Conservation (phyloP, 1,284 basidiomycete species). For the Puccinia triticina region DNA sequence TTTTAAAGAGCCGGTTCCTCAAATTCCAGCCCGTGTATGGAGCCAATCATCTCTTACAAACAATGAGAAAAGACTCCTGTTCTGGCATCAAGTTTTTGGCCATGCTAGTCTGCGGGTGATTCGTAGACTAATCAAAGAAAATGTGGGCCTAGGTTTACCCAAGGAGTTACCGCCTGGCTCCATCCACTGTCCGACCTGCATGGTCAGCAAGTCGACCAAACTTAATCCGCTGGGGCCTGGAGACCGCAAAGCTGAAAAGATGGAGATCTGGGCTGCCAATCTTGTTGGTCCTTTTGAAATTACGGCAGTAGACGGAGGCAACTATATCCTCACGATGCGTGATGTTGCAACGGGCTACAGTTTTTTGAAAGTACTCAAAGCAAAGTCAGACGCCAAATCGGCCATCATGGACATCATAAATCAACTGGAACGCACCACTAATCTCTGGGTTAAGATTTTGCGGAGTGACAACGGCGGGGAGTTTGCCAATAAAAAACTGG, state of each 20-base stretch:
- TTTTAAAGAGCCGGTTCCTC: background rate
- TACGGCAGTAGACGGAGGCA: background rate
- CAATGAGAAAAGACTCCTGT: background rate
- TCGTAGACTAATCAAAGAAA: background rate
- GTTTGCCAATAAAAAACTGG: background rate
- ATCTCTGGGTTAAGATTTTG: background rate
- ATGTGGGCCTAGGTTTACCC: background rate
- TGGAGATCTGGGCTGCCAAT: slow-evolving; percentile 9
- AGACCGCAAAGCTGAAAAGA: background rate
- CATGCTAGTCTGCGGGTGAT: background rate
- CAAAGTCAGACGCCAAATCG: background rate
- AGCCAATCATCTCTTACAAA: no score
- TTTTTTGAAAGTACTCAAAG: background rate
- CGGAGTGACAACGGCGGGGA: slow-evolving; percentile 27
- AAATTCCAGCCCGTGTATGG: no score
- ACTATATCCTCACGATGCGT: background rate
- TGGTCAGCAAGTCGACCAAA: background rate
- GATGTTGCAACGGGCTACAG: background rate
- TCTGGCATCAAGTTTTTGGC: background rate
- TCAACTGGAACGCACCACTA: background rate
- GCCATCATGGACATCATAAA: background rate
- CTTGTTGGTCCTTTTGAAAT: slow-evolving; percentile 28
- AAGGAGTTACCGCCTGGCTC: background rate
- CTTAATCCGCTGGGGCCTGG: background rate
- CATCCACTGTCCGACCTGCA: slow-evolving; percentile 11